A percentile compares a stretch with the other conserved stretches of the same genome.
Conservation (phyloP, 2,329 filamentous ascomycete genomes). For the Neopestalotiopsis rosae region DNA sequence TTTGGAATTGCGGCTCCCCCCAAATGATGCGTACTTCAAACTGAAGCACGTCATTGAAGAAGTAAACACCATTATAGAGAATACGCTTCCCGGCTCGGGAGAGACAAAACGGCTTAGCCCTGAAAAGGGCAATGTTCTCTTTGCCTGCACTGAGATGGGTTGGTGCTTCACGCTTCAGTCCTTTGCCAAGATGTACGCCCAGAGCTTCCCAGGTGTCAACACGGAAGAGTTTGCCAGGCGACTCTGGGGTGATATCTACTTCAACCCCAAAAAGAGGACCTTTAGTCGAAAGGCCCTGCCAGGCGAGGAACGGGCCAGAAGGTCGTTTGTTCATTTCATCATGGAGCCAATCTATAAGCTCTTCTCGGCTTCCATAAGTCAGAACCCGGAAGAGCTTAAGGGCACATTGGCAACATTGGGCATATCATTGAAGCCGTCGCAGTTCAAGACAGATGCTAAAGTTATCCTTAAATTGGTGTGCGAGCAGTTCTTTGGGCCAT, state of each 20-base stretch:
- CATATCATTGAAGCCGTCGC: conserved; percentile 87
- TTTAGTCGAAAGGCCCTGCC: conserved; percentile 80
- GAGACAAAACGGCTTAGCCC: conserved; percentile 84
- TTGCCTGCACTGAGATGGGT: conserved; percentile 89
- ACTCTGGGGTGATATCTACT: conserved; percentile 97
- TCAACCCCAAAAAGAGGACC: conserved; percentile 86
- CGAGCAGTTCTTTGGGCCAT: conserved; percentile 92
- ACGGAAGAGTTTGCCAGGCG: conserved; percentile 81
- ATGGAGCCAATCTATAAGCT: conserved; percentile 98
- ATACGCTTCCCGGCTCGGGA: conserved; percentile 80
- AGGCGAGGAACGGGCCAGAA: conserved; percentile 77
- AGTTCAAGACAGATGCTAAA: conserved; percentile 89
- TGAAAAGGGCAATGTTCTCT: conserved; percentile 97
- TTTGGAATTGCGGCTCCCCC: conserved; percentile 90
- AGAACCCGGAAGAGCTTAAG: conserved; percentile 84
- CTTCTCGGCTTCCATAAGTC: conserved; percentile 92
- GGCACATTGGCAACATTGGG: conserved; percentile 79
- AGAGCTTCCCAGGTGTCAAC: conserved; percentile 84
- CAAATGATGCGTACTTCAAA: conserved; percentile 97
- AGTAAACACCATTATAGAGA: conserved; percentile 95
- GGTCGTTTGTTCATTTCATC: conserved; percentile 93
- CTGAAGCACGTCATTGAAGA: conserved; percentile 98
- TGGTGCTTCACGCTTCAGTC: conserved; percentile 97
- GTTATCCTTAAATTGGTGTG: conserved; percentile 88
- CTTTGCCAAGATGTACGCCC: conserved; percentile 95